Percentiles rank a stretch among this genome's conserved stretches.
phyloP scores from a whole-genome alignment of 768 basidiomycete genomes.

The Pleurotus ostreatus region DNA sequence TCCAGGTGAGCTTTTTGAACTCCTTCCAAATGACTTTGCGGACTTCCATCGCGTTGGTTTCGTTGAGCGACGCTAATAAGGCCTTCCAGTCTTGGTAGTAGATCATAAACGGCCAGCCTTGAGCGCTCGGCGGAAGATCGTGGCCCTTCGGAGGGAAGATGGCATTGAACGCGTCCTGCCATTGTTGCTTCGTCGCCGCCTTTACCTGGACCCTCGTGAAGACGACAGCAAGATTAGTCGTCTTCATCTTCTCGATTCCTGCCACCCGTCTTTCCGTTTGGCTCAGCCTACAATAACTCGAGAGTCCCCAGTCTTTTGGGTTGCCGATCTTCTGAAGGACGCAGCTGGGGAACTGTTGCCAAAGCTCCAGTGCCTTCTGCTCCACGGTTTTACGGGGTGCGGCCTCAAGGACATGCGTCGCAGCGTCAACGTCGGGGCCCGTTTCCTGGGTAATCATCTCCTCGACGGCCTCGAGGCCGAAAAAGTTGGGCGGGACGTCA shows the following conservation, averaged over 20 bases:
- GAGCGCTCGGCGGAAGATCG: neutral
- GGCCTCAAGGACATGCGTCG: neutral
- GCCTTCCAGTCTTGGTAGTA: neutral
- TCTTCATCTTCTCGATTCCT: neutral
- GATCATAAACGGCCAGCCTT: neutral
- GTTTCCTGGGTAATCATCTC: neutral
- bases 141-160: neutral
- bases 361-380: neutral
- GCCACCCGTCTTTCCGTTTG: neutral
- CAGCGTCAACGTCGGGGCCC: neutral
- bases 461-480: neutral
- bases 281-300: neutral
- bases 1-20: neutral
- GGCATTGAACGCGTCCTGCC: neutral
- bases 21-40: neutral
- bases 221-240: neutral
- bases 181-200: neutral
- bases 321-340: neutral
- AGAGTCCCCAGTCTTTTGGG: neutral
- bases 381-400: neutral
- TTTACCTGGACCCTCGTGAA: neutral
- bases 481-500: neutral
- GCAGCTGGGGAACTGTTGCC: neutral
- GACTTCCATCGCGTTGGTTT: neutral
- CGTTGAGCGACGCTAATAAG: neutral